Conservation (phyloP, 495 filamentous ascomycete genomes). For the Hyaloscypha bicolor region DNA sequence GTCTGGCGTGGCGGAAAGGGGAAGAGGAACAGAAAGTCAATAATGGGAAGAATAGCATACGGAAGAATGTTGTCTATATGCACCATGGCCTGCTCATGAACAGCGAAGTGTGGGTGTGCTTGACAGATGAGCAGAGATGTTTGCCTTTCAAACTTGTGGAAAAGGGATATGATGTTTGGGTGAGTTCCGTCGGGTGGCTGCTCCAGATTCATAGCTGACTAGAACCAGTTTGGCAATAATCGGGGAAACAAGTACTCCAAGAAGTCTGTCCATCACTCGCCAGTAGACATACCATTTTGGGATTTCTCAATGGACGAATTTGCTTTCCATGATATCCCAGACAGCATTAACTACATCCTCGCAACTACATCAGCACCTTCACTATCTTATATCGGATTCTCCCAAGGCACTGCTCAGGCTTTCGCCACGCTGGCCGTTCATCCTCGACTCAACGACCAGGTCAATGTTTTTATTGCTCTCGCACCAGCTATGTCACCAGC, state of each 20-base stretch:
- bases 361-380: conserved; percentile 78
- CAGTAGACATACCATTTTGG: conserved; percentile 82
- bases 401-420: conserved; percentile 94
- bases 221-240: conserved; percentile 83
- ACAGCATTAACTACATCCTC: conserved; percentile 90
- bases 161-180: conserved; percentile 95
- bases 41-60: conserved; percentile 62
- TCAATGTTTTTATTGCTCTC: conserved; percentile 96
- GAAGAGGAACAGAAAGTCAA: conserved; percentile 78
- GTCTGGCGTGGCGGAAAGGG: conserved; percentile 77
- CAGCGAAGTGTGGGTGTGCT: conserved; percentile 96
- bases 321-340: conserved; percentile 95
- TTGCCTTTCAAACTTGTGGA: conserved; percentile 91
- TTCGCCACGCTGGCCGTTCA: conserved; percentile 96
- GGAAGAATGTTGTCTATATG: conserved; percentile 89
- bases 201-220: conserved; percentile 9
- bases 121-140: conserved; percentile 82
- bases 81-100: conserved; percentile 98
- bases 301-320: conserved; percentile 98
- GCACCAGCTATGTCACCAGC: conserved; percentile 96
- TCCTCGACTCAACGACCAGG: conserved; percentile 86
- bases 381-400: conserved; percentile 96
- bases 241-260: conserved; percentile 98
- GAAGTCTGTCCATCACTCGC: conserved; percentile 76
- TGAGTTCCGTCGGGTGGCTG: conserved; percentile 40